Evolutionary conservation across 2,329 filamentous ascomycete genomes (phyloP).

Genomic region (Fusarium bulbicola): DNA sequence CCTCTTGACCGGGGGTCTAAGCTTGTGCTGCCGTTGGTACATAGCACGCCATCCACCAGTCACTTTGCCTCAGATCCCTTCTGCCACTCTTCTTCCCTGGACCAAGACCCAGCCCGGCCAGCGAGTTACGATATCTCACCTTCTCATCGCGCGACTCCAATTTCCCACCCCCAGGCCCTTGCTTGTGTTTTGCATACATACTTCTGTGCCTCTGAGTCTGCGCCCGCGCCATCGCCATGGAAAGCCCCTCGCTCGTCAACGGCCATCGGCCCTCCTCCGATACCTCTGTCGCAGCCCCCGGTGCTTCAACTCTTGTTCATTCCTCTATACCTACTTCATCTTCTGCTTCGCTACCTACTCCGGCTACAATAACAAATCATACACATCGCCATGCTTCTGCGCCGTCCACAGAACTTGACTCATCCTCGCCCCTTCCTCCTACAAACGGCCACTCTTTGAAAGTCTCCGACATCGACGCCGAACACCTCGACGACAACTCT

Average conservation of each 20-base stretch:
- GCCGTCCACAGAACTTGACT: slow-evolving; percentile 9
- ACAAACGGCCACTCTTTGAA: slow-evolving; percentile 28
- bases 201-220: slow-evolving; percentile 3
- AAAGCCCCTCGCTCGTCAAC: slow-evolving; percentile 41
- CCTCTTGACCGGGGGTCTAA: slow-evolving; percentile 33
- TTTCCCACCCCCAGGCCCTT: slow-evolving; percentile 27
- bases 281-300: slow-evolving; percentile 15
- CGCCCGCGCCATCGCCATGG: slow-evolving; percentile 37
- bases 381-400: slow-evolving; percentile 37
- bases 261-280: slow-evolving; percentile 37
- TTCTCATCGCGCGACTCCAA: slow-evolving; percentile 43
- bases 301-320: slow-evolving; percentile 12
- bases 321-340: slow-evolving; percentile 25
- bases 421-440: slow-evolving; percentile 16
- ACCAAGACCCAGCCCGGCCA: background rate
- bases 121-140: slow-evolving; percentile 43
- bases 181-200: slow-evolving; percentile 9
- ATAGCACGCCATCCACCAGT: slow-evolving; percentile 43
- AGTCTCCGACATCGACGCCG: slow-evolving; percentile 10
- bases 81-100: slow-evolving; percentile 38
- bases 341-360: slow-evolving; percentile 11
- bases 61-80: slow-evolving; percentile 42
- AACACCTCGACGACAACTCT: slow-evolving; percentile 16
- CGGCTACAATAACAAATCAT: slow-evolving; percentile 4
- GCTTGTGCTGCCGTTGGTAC: slow-evolving; percentile 16